Conservation (phyloP, 2,329 filamentous ascomycete genomes). For the Xylariaceae sp. region DNA sequence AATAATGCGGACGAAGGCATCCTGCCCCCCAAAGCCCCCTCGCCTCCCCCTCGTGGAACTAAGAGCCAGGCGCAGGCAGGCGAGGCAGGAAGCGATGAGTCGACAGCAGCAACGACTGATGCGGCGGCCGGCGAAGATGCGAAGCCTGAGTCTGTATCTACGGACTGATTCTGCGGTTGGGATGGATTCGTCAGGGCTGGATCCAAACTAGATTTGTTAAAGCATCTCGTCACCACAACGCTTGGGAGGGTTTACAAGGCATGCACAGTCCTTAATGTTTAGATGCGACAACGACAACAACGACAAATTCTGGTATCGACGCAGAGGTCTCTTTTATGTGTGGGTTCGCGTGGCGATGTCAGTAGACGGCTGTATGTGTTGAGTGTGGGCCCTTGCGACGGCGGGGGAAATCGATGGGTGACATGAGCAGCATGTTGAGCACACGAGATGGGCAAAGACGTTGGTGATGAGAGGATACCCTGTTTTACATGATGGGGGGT, state of each 20-base stretch:
- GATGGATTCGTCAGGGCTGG: constrained; percentile 2
- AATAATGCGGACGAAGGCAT: constrained; percentile 33
- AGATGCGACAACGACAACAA: constrained; percentile 16
- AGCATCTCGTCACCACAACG: constrained; percentile 14
- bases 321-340: constrained; percentile 24
- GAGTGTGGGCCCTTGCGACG: constrained; percentile 7
- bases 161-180: constrained; percentile 22
- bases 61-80: constrained; percentile 28
- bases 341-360: constrained; percentile 20
- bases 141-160: constrained; percentile 25
- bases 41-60: constrained; percentile 29
- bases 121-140: constrained; percentile 24
- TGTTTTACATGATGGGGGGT: constrained; percentile 9
- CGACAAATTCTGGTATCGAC: constrained; percentile 20
- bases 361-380: constrained; percentile 16
- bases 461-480: constrained; percentile 11
- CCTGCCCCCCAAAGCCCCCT: constrained; percentile 31
- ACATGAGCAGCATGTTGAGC: constrained; percentile 10
- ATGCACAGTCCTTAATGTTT: constrained; percentile 21
- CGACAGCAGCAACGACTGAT: constrained; percentile 25
- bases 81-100: constrained; percentile 23
- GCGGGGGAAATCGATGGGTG: constrained; percentile 8
- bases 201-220: constrained; percentile 13
- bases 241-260: constrained; percentile 18
- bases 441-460: constrained; percentile 9